Evolutionary conservation across 1,284 basidiomycete genomes (phyloP).

Genomic region (Cutaneotrichosporon spelunceum): DNA sequence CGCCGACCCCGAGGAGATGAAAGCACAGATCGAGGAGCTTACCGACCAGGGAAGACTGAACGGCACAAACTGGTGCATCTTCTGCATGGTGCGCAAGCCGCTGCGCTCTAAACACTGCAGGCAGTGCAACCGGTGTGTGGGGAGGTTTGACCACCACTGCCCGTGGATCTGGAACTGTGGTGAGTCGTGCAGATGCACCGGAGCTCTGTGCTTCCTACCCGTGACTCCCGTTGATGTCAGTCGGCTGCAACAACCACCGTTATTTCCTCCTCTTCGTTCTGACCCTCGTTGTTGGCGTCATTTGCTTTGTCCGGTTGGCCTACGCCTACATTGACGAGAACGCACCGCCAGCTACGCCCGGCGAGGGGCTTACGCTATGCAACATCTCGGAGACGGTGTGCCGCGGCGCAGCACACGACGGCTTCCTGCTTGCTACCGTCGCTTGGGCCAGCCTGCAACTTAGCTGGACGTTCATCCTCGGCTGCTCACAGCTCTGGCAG

Average conservation of each 20-base stretch:
- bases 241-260: slow-evolving; percentile 92
- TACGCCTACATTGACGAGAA: slow-evolving; percentile 59
- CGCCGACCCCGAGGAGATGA: slow-evolving; percentile 67
- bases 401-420: slow-evolving; percentile 61
- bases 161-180: slow-evolving; percentile 99
- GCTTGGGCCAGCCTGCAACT: slow-evolving; percentile 87
- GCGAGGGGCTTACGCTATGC: slow-evolving; percentile 58
- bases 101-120: slow-evolving; percentile 94
- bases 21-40: slow-evolving; percentile 82
- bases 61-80: slow-evolving; percentile 92
- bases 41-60: slow-evolving; percentile 83
- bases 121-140: slow-evolving; percentile 83
- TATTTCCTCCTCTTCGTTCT: slow-evolving; percentile 88
- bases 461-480: slow-evolving; percentile 84
- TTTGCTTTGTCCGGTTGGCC: slow-evolving; percentile 75
- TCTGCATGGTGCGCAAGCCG: slow-evolving; percentile 88
- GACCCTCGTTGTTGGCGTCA: slow-evolving; percentile 75
- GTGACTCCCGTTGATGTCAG: slow-evolving; percentile 50
- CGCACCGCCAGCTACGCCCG: slow-evolving; percentile 49
- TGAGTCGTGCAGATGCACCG: slow-evolving; percentile 51
- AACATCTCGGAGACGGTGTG: slow-evolving; percentile 69
- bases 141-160: slow-evolving; percentile 89
- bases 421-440: slow-evolving; percentile 77
- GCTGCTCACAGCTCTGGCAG: slow-evolving; percentile 85
- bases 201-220: not conserved